Evolutionary conservation across 257 asterid species (phyloP).

Genomic region (Lithospermum erythrorhizon): DNA sequence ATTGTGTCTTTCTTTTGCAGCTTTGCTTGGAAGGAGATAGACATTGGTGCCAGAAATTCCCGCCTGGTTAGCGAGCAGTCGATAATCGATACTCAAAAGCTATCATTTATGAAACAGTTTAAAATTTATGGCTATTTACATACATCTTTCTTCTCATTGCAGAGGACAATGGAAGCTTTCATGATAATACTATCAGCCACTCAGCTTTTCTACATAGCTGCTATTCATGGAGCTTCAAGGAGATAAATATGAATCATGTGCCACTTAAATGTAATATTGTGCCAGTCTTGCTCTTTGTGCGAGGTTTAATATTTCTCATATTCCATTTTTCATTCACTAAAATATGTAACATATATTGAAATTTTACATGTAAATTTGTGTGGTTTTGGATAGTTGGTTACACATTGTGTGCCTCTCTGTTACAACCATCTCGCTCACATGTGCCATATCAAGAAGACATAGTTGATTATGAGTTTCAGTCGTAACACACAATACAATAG

Average conservation of each 20-base stretch:
- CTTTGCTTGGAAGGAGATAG: slow-evolving; percentile 76
- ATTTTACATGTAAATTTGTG: too few species aligned
- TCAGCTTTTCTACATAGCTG: slow-evolving; percentile 62
- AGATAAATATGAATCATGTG: slow-evolving; percentile 20
- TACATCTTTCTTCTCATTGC: slow-evolving; percentile 8
- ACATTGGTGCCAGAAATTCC: slow-evolving; percentile 41
- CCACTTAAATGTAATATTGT: not conserved
- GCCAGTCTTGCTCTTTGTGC: slow-evolving; percentile 10
- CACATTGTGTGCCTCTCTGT: too few species aligned
- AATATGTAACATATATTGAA: too few species aligned
- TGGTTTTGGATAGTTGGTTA: too few species aligned
- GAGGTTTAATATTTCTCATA: not conserved
- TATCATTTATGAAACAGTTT: not conserved
- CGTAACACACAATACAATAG: too few species aligned
- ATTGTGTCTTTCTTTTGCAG: slow-evolving; percentile 23
- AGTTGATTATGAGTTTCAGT: too few species aligned
- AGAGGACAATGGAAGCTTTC: slow-evolving; percentile 97
- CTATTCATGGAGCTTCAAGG: slow-evolving; percentile 53
- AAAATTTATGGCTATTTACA: not conserved
- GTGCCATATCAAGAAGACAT: too few species aligned
- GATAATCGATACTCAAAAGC: not conserved
- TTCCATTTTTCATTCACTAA: not conserved
- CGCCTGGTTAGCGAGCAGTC: slow-evolving; percentile 48
- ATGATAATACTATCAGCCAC: slow-evolving; percentile 64
- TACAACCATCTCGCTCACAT: too few species aligned